Percentiles rank a stretch among this genome's conserved stretches.
Evolutionary conservation across 805 yeast species (phyloP).

Genomic region (Teunomyces stri): DNA sequence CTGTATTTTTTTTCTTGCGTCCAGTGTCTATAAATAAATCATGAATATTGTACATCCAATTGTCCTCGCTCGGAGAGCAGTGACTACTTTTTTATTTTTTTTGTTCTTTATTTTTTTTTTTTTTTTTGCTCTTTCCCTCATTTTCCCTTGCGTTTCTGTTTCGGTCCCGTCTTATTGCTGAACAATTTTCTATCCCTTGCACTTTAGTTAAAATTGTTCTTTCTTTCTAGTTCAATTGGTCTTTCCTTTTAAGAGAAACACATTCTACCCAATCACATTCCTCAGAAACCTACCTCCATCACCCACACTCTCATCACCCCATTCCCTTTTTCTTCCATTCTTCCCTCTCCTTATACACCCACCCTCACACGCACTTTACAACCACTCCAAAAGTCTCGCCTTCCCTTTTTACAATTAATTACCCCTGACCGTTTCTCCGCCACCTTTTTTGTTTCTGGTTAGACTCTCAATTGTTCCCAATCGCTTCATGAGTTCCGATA

Average conservation of each 20-base stretch:
- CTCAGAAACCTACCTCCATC: not conserved
- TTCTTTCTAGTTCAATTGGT: not conserved
- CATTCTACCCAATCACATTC: not conserved
- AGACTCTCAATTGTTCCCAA: constrained; percentile 6
- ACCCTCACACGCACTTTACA: not conserved
- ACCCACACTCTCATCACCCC: not conserved
- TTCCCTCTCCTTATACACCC: not conserved
- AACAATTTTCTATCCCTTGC: constrained; percentile 3
- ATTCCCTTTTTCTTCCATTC: not conserved
- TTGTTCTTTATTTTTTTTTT: not conserved
- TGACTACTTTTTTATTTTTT: not conserved
- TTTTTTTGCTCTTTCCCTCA: not conserved
- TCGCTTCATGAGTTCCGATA: constrained; percentile 6
- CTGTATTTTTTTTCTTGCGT: too few species aligned
- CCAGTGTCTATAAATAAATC: too few species aligned
- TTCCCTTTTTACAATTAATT: too few species aligned
- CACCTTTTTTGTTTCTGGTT: not conserved
- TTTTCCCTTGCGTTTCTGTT: not conserved
- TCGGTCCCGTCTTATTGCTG: not conserved
- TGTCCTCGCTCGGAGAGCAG: not conserved
- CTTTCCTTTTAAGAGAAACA: constrained; percentile 3
- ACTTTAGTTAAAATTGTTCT: not conserved
- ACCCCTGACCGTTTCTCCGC: not conserved
- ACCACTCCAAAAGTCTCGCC: too few species aligned
- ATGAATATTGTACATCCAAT: not conserved